Percentiles rank a stretch among this genome's conserved stretches.
Evolutionary conservation across 2,329 filamentous ascomycete genomes (phyloP).

Genomic region (Diaporthe capsici): DNA sequence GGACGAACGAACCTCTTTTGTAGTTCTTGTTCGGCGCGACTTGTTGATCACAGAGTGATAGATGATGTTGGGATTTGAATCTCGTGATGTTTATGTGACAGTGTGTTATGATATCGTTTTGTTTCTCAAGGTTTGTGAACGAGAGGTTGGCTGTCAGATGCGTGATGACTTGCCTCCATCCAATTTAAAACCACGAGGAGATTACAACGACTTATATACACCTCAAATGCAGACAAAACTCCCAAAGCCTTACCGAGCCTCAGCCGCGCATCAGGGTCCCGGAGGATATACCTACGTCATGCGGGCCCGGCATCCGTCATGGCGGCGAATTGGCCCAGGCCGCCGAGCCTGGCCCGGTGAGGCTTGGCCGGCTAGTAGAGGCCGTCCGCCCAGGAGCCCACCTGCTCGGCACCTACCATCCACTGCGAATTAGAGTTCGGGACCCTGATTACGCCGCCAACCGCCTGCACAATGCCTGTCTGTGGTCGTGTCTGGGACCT

Average conservation of each 20-base stretch:
- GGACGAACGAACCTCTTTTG: not conserved
- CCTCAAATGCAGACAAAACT: not conserved
- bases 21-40: not conserved
- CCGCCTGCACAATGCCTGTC: not conserved
- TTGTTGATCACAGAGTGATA: not conserved
- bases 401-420: not conserved
- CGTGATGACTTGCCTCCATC: not conserved
- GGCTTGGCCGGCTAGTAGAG: conserved; percentile 2
- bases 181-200: accelerated
- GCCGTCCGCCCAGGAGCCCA: conserved; percentile 2
- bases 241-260: not conserved
- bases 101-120: not conserved
- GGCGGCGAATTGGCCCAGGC: conserved; percentile 1
- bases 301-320: conserved; percentile 15
- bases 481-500: not conserved
- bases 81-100: not conserved
- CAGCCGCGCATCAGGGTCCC: not conserved
- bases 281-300: not conserved
- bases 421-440: not conserved
- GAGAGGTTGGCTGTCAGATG: not conserved
- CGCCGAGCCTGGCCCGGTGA: conserved; percentile 15
- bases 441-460: not conserved
- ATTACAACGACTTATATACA: not conserved
- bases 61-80: no score
- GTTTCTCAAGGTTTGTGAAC: not conserved